Percentiles rank a stretch among this genome's conserved stretches.
Evolutionary conservation across 371 early-diverging fungal species (phyloP).

Genomic region (Mycotypha africana): DNA sequence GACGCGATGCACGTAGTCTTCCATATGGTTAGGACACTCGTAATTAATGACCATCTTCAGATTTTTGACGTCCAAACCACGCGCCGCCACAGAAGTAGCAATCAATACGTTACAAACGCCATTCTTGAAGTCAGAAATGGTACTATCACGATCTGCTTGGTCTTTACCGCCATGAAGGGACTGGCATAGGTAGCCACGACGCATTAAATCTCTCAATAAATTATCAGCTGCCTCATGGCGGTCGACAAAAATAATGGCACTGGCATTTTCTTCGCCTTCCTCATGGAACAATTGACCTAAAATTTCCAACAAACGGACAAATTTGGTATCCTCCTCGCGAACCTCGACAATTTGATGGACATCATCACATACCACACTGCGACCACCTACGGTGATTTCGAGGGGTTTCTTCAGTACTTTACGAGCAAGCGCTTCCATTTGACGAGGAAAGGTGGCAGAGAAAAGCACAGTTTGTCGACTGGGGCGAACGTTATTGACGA

Average conservation of each 20-base stretch:
- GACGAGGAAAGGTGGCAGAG: constrained; percentile 95
- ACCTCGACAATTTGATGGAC: constrained; percentile 91
- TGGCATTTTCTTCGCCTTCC: constrained; percentile 48
- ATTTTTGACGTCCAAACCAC: constrained; percentile 98
- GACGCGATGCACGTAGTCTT: constrained; percentile 98
- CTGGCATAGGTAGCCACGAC: constrained; percentile 87
- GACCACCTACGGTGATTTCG: constrained; percentile 94
- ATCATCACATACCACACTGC: constrained; percentile 84
- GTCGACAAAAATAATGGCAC: constrained; percentile 92
- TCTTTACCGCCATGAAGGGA: constrained; percentile 97
- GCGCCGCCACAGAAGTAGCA: constrained; percentile 99
- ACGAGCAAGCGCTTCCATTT: constrained; percentile 96
- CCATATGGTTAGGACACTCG: constrained; percentile 98
- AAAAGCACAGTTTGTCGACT: constrained; percentile 90
- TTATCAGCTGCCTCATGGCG: constrained; percentile 94
- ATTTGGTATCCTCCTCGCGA: constrained; percentile 78
- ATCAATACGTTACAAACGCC: constrained; percentile 87
- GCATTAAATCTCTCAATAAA: constrained; percentile 77
- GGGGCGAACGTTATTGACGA: constrained; percentile 95
- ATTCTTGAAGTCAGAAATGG: constrained; percentile 89
- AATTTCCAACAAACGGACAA: constrained; percentile 82
- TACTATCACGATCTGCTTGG: constrained; percentile 92
- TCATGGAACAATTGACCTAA: constrained; percentile 75
- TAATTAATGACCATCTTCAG: constrained; percentile 96
- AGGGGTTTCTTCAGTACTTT: constrained; percentile 86